Base-by-base conservation (phyloP, 257 asterid species). In the Anisodus acutangulus region DNA sequence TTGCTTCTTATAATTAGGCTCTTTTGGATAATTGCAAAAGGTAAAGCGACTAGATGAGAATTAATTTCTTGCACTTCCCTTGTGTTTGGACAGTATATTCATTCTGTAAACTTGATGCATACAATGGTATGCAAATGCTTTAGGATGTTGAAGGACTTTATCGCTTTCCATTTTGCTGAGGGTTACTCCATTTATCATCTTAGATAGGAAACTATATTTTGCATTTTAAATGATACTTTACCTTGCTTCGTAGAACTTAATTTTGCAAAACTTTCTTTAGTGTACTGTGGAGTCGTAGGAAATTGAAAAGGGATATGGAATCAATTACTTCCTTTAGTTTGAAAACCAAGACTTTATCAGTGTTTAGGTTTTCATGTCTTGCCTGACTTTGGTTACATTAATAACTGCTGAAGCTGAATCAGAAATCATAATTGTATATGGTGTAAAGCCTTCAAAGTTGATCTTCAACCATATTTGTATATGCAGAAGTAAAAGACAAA, bases 391-490 rank as follows among this genome's bases (percentile, higher is more conserved):
- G 63, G 63, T 76, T 76, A 22, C 63, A 76, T 51, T 47, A 45
- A 51, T 26, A 22, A 58, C 63, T 76, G 45, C 45, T 12, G 81
- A 76, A 76, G 63, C 43, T 49, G 62, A 49, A 22, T 76, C 22
- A 76, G 55, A 12, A 51, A 51, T 76, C 63, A 76, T n/a, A 76
- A 76, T 26, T 76, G 45, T 12, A 26, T 76, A 76, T 26, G 81
- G 81, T 76, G 45, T 76, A 51, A 76, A 22, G 63, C 81, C 81
- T 76, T 76, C 63, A 51, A 74, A 76, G 47, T 76, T 76, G 63
- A 51, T 39, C 81, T 51, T 76, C 22, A 49, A 49, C 81, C 13
- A 11, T 7, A 22, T 22, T 76, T 76, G 59, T 76, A 11, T 76
- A 26, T 51, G 22, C 4, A 17, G 26, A 74, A 26, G 60, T 49